These are phyloP conservation scores for Pachyrhizus erosus DNA, from an alignment of 306 rosid genomes.

Conservation along the genomic window DNA sequence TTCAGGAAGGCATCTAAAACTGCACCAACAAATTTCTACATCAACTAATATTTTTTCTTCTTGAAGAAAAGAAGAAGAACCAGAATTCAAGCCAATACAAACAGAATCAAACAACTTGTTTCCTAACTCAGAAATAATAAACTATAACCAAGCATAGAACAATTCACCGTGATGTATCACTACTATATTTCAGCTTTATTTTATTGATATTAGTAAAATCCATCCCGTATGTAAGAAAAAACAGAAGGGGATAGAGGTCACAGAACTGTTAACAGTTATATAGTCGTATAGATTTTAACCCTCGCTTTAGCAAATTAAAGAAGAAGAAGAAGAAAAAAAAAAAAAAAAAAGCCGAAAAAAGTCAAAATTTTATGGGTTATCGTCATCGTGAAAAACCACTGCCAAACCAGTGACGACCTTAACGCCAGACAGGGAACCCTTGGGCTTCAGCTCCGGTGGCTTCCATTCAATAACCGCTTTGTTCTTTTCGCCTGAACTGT, in stretches of 20 bases:
- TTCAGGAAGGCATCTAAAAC: slow-evolving; percentile 9
- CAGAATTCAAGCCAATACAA: slow-evolving; percentile 16
- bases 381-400: slow-evolving; percentile 53
- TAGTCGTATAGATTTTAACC: slow-evolving; percentile 20
- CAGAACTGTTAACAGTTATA: slow-evolving; percentile 50
- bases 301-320: no score
- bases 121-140: not conserved
- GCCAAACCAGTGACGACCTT: slow-evolving; percentile 68
- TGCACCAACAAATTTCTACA: slow-evolving; percentile 34
- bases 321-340: not conserved
- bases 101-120: slow-evolving; percentile 8
- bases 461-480: slow-evolving; percentile 50
- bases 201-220: slow-evolving; percentile 56
- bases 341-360: not conserved
- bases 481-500: slow-evolving; percentile 40
- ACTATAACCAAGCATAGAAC: not conserved
- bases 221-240: slow-evolving; percentile 70
- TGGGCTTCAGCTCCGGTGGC: slow-evolving; percentile 64
- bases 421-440: slow-evolving; percentile 45
- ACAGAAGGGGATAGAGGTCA: slow-evolving; percentile 61
- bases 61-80: slow-evolving; percentile 30
- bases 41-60: slow-evolving; percentile 36
- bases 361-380: slow-evolving; percentile 63
- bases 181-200: slow-evolving; percentile 38
- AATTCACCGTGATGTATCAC: not conserved